These are phyloP conservation scores for Aspergillus nidulans DNA, from an alignment of 495 filamentous ascomycete genomes.

Conservation along the genomic window DNA sequence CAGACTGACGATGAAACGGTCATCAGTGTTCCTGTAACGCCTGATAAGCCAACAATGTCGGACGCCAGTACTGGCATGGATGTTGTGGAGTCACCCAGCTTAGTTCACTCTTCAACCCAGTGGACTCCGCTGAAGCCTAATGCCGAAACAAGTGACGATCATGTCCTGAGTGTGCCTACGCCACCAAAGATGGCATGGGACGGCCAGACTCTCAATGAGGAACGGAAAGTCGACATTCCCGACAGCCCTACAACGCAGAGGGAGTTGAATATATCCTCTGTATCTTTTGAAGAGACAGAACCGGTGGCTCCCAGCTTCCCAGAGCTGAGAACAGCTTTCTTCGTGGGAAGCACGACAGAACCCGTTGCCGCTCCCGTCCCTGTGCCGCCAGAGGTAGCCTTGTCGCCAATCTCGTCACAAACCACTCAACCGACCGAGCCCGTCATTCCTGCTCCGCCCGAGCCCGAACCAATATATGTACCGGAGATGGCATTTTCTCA, in stretches of 20 bases:
- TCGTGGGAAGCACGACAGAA: conserved; percentile 27
- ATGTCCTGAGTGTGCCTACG: conserved; percentile 31
- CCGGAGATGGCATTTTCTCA: conserved; percentile 25
- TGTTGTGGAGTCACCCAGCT: conserved; percentile 14
- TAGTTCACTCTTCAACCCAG: conserved; percentile 35
- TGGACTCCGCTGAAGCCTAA: conserved; percentile 31
- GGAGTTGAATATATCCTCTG: conserved; percentile 32
- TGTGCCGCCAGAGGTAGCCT: conserved; percentile 19
- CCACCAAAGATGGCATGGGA: conserved; percentile 41
- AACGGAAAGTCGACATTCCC: conserved; percentile 16
- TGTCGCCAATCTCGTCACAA: conserved; percentile 31
- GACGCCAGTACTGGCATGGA: conserved; percentile 20
- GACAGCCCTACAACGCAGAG: conserved; percentile 16
- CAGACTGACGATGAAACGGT: conserved; percentile 4
- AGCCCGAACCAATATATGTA: conserved; percentile 18
- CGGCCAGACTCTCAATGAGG: conserved; percentile 17
- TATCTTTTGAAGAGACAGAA: conserved; percentile 35
- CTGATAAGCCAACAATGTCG: conserved; percentile 13
- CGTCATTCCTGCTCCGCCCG: conserved; percentile 8
- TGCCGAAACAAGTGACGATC: conserved; percentile 22
- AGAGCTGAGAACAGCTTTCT: conserved; percentile 30
- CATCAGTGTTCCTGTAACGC: conserved; percentile 18
- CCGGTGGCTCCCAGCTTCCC: conserved; percentile 30
- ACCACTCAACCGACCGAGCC: conserved; percentile 24
- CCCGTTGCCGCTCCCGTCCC: conserved; percentile 25